These are phyloP conservation scores for Candida sakaeoensis DNA, from an alignment of 805 yeast species.

Conservation along the genomic window DNA sequence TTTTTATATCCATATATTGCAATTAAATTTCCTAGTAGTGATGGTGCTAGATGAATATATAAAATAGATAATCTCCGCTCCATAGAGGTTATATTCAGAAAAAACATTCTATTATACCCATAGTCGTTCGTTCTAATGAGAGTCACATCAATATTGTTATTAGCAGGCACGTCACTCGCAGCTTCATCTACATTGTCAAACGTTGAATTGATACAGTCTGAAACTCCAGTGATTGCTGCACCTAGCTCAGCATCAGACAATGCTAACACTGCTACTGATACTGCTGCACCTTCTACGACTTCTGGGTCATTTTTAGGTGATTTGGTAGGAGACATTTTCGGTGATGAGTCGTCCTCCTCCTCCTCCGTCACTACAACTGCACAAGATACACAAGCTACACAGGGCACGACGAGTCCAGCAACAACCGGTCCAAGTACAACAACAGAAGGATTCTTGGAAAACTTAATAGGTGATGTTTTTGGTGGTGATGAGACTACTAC, in stretches of 20 bases:
- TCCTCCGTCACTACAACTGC: conserved; percentile 5
- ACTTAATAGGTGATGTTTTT: conserved; percentile 2
- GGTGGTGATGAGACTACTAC: conserved; percentile 1
- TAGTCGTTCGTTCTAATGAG: conserved; percentile 6
- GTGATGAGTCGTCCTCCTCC: neutral
- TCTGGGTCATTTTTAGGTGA: conserved; percentile 9
- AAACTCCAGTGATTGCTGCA: conserved; percentile 2
- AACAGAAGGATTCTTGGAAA: neutral
- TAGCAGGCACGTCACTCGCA: conserved; percentile 3
- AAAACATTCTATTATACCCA: neutral
- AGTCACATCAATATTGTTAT: conserved; percentile 1
- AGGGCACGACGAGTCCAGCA: neutral
- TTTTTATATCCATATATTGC: neutral
- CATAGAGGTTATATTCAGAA: no score
- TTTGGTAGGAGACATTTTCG: neutral
- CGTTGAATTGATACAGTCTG: neutral
- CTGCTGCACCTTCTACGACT: conserved; percentile 12
- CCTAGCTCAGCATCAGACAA: no score
- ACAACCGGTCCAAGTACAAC: no score
- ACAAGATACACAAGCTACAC: no score
- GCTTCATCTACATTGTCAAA: neutral
- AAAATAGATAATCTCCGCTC: neutral
- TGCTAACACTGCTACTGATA: conserved; percentile 1
- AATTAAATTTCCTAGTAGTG: no score
- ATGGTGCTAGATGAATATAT: neutral